Conservation (phyloP, 2,329 filamentous ascomycete genomes). For the Exophiala sideris region DNA sequence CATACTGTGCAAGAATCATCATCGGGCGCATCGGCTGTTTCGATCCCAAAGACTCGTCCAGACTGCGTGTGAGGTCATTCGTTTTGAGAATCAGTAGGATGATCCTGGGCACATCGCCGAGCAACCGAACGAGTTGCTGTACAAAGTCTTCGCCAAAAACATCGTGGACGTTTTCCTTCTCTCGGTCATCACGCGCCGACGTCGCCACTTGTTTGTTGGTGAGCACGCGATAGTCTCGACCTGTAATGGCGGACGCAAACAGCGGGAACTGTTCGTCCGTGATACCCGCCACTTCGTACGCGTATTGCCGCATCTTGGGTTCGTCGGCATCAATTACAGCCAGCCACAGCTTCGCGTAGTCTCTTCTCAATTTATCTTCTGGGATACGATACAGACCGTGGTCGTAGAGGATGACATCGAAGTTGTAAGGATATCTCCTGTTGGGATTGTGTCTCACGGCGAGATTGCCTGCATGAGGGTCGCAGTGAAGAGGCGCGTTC, state of each 20-base stretch:
- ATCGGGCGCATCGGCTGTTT: slow-evolving; percentile 59
- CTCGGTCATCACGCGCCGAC: slow-evolving; percentile 63
- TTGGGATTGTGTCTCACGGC: slow-evolving; percentile 75
- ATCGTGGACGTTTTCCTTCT: slow-evolving; percentile 82
- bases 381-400: slow-evolving; percentile 96
- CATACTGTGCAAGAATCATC: slow-evolving; percentile 63
- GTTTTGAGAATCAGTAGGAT: slow-evolving; percentile 96
- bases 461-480: slow-evolving; percentile 94
- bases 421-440: slow-evolving; percentile 64
- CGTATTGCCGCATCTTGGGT: slow-evolving; percentile 78
- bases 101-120: slow-evolving; percentile 84
- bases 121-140: slow-evolving; percentile 79
- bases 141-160: slow-evolving; percentile 85
- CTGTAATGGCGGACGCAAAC: slow-evolving; percentile 94
- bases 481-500: slow-evolving; percentile 86
- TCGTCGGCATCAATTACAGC: slow-evolving; percentile 91
- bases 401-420: slow-evolving; percentile 94
- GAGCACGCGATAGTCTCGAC: slow-evolving; percentile 80
- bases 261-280: slow-evolving; percentile 87
- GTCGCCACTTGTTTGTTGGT: slow-evolving; percentile 50
- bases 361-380: slow-evolving; percentile 69
- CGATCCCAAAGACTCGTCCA: slow-evolving; percentile 75
- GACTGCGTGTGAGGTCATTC: slow-evolving; percentile 88
- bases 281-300: slow-evolving; percentile 83
- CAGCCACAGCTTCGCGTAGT: slow-evolving; percentile 96